phyloP scores from a whole-genome alignment of 352 stramenopile genomes.

The Thraustochytrium sp. region DNA sequence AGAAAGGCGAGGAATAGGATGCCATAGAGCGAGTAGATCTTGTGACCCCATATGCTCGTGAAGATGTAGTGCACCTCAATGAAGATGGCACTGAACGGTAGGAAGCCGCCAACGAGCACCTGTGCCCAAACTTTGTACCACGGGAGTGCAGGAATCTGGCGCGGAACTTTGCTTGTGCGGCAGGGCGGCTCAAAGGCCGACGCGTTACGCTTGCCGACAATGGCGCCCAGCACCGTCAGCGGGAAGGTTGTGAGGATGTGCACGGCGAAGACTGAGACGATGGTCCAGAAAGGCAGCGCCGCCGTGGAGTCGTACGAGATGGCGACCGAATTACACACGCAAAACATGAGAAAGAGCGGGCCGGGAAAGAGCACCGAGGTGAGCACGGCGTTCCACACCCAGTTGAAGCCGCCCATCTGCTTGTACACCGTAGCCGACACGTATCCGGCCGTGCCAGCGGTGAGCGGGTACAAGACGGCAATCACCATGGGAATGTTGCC shows the following conservation, averaged over 20 bases:
- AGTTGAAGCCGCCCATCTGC: slow-evolving; percentile 85
- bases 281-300: slow-evolving; percentile 88
- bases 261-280: slow-evolving; percentile 85
- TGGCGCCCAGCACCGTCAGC: slow-evolving; percentile 84
- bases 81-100: slow-evolving; percentile 95
- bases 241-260: slow-evolving; percentile 86
- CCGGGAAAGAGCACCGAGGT: slow-evolving; percentile 81
- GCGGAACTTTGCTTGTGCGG: slow-evolving; percentile 88
- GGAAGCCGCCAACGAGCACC: slow-evolving; percentile 85
- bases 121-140: slow-evolving; percentile 77
- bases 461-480: slow-evolving; percentile 88
- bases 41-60: slow-evolving; percentile 92
- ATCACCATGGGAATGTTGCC: slow-evolving; percentile 84
- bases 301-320: slow-evolving; percentile 89
- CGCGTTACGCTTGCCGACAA: slow-evolving; percentile 67
- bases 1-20: slow-evolving; percentile 91
- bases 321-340: slow-evolving; percentile 88
- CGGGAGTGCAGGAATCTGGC: slow-evolving; percentile 81
- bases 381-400: slow-evolving; percentile 88
- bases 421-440: slow-evolving; percentile 84
- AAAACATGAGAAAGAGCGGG: slow-evolving; percentile 81
- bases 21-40: slow-evolving; percentile 96
- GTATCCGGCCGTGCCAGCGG: slow-evolving; percentile 83
- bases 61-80: slow-evolving; percentile 98
- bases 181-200: slow-evolving; percentile 79